phyloP scores from a whole-genome alignment of 495 filamentous ascomycete species.

The Penicillium macrosclerotiorum region DNA sequence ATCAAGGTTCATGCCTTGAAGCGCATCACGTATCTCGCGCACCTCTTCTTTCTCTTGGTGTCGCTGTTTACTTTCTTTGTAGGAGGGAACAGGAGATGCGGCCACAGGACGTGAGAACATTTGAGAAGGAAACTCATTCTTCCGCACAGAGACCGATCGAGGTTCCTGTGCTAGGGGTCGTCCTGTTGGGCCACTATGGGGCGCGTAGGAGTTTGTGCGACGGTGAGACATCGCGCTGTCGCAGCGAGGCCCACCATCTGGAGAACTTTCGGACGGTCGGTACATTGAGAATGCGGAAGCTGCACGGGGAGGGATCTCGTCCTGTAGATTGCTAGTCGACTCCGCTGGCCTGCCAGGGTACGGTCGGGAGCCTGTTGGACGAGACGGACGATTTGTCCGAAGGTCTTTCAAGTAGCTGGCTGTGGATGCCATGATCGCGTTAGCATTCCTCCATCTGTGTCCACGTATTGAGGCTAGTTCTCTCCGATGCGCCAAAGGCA shows the following conservation, averaged over 20 bases:
- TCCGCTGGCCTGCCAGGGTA: constrained; percentile 48
- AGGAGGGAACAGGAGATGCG: constrained; percentile 54
- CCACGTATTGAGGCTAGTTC: too few species aligned
- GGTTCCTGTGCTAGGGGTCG: constrained; percentile 48
- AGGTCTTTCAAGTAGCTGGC: constrained; percentile 79
- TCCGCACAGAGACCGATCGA: constrained; percentile 30
- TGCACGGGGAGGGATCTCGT: constrained; percentile 42
- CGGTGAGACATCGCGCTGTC: constrained; percentile 53
- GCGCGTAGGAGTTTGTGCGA: constrained; percentile 37
- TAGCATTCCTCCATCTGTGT: constrained; percentile 1
- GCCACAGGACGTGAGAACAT: constrained; percentile 28
- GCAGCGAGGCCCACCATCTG: constrained; percentile 39
- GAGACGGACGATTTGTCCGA: constrained; percentile 70
- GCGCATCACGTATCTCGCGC: constrained; percentile 68
- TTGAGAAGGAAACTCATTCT: constrained; percentile 44
- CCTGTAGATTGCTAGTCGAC: constrained; percentile 37
- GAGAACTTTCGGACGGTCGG: constrained; percentile 11
- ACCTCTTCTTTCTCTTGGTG: constrained; percentile 90
- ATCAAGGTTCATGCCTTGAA: constrained; percentile 74
- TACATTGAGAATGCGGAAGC: constrained; percentile 47
- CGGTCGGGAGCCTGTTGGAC: constrained; percentile 80
- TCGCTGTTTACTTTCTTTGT: constrained; percentile 75
- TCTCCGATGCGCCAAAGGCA: too few species aligned
- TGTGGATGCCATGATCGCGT: constrained; percentile 15
- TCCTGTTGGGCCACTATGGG: constrained; percentile 30